Conservation (phyloP, 495 filamentous ascomycete species). For the Penicillium angulare region DNA sequence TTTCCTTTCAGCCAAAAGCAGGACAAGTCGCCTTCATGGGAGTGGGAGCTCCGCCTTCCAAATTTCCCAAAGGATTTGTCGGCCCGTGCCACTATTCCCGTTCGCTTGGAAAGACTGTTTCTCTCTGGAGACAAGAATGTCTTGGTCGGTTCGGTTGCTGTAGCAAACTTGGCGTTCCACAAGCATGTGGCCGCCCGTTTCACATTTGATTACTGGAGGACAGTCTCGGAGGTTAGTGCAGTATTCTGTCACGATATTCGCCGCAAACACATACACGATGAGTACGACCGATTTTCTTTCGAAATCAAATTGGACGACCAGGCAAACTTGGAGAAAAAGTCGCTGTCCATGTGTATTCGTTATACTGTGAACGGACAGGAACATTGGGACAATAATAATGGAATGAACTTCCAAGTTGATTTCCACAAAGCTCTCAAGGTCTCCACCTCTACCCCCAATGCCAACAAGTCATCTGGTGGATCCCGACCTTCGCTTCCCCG, state of each 20-base stretch:
- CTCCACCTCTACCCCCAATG: too few relatives aligned
- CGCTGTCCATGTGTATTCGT: slow-evolving; percentile 85
- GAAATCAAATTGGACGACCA: slow-evolving; percentile 89
- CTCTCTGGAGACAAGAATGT: slow-evolving; percentile 83
- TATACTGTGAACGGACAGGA: slow-evolving; percentile 85
- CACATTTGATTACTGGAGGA: slow-evolving; percentile 97
- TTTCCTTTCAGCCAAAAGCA: slow-evolving; percentile 74
- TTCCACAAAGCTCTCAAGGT: slow-evolving; percentile 75
- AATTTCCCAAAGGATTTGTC: slow-evolving; percentile 77
- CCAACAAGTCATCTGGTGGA: slow-evolving; percentile 44
- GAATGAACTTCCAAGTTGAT: slow-evolving; percentile 86
- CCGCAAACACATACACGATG: slow-evolving; percentile 61
- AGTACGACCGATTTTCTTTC: slow-evolving; percentile 87
- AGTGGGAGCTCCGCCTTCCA: slow-evolving; percentile 82
- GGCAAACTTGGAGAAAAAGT: slow-evolving; percentile 85
- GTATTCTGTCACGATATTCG: slow-evolving; percentile 81
- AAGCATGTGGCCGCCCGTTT: slow-evolving; percentile 88
- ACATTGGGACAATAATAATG: slow-evolving; percentile 91
- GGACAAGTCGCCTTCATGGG: slow-evolving; percentile 54
- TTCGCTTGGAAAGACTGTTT: slow-evolving; percentile 79
- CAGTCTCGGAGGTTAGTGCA: slow-evolving; percentile 87
- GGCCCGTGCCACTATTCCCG: slow-evolving; percentile 60
- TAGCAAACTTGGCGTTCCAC: slow-evolving; percentile 86
- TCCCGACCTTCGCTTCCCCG: slow-evolving; percentile 70
- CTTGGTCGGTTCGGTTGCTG: slow-evolving; percentile 76